Evolutionary conservation across 306 rosid genomes (phyloP), one percentile per base, ranked within the genome.

Genomic region (Prunus dulcis): DNA sequence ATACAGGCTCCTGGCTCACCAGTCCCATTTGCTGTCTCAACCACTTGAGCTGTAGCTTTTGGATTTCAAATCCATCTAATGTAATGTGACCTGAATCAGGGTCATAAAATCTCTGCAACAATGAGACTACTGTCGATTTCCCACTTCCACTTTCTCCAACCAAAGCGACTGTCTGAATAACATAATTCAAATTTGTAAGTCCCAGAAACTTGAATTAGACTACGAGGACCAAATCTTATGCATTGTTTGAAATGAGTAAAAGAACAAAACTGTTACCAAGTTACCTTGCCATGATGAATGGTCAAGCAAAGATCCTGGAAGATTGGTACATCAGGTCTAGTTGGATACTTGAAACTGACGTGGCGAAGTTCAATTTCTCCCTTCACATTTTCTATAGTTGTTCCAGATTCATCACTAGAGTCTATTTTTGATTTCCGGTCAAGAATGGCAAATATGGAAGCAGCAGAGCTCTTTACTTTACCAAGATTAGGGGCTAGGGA

Each of bases 131-230:
- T 12, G 93, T 90, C 22, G 96, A 90, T 69, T 90, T 90, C 60
- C 96, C 96, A 74, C 93, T 81, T 67, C 96, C 93, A 78, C 96
- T 87, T 86, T 90, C 93, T 67, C 96, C 93, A 32, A 90, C 93
- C 13, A 90, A 53, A 18, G 93, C 93, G 15, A 90, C 82, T 34
- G 91, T 91, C 93, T 87, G 80, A 23, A 78, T 6, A 41, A 22
- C 49, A 38, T 9, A 41, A 12, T 6, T 6, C 22, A 34, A 58
- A 15, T 14, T 61, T 10, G 2, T 13, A 41, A 56, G 3, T 41
- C 43, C 9, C 64, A 28, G 82, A 12, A 61, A 60, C 41, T 9
- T 25, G 6, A 60, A 58, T 43, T 23, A 60, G 53, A 41, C 66
- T 11, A 12, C 2, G 10, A 58, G 38, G 41, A 23, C 8, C 14